Conservation (phyloP, 306 rosid genomes). For the Chamaecrista fasciculata region DNA sequence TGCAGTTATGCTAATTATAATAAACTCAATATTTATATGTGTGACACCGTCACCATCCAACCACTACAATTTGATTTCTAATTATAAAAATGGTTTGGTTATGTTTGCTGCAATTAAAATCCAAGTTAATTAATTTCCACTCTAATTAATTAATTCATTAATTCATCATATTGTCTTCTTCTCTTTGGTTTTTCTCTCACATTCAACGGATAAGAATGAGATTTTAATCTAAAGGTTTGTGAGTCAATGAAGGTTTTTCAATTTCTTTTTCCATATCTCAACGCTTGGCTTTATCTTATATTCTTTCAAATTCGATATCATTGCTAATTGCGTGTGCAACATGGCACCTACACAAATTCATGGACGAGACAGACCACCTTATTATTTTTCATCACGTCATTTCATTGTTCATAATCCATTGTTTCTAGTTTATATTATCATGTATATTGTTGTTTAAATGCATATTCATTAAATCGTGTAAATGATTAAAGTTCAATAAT, state of each 20-base stretch:
- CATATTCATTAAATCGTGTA: too few species aligned
- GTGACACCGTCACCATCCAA: conserved; percentile 40
- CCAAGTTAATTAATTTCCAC: conserved; percentile 26
- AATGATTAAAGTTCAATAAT: too few species aligned
- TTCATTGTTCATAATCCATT: conserved; percentile 4
- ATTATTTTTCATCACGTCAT: conserved; percentile 33
- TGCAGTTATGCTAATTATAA: conserved; percentile 39
- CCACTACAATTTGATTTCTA: conserved; percentile 35
- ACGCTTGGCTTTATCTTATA: conserved; percentile 11
- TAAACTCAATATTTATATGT: too few species aligned
- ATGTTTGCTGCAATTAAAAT: conserved; percentile 24
- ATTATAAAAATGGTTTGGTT: conserved; percentile 11
- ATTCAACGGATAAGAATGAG: conserved; percentile 38
- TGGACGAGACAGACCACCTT: too few species aligned
- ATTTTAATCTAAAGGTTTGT: conserved; percentile 26
- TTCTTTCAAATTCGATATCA: conserved; percentile 23
- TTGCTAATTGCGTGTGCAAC: conserved; percentile 41
- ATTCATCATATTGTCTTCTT: conserved; percentile 26
- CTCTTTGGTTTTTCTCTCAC: conserved; percentile 23
- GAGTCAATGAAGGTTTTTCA: conserved; percentile 31
- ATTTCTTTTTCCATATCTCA: conserved; percentile 22
- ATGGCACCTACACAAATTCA: conserved; percentile 16
- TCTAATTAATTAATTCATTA: conserved; percentile 18
- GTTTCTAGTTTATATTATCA: neutral
- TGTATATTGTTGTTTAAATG: neutral